Base-by-base conservation (phyloP, 345 rosid genomes). In the Pseudoturritis turrita region DNA sequence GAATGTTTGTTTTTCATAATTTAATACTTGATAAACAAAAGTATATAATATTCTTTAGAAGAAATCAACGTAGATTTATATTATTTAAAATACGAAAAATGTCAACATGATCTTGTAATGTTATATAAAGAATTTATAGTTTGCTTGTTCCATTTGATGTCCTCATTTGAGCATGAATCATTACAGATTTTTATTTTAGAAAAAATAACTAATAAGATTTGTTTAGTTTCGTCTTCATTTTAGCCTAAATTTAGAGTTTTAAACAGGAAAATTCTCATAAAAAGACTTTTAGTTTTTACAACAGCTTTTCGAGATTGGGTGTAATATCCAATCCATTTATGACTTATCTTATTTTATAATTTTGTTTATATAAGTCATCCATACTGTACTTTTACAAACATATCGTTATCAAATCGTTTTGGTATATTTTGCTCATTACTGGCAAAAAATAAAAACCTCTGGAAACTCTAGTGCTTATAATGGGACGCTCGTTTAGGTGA, bases 401-500 rank as follows among this genome's bases (percentile, higher is more conserved):
- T 7, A 21, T 41, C 33, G 46, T 33, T n/a, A 14, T 56, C 49
- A 47, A 70, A 58, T 36, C 19, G 39, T 35, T 21, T 59, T 47
- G 37, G 14, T 23, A 69, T 33, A 23, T 22, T 10, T 45, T 10
- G 36, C 5, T 45, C 6, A 44, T 6, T 33, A 31, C 55, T 28
- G 46, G 73, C 64, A 14, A n/a, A 21, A 11, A 8, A n/a, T n/a
- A n/a, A n/a, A 6, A 14, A 3, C 11, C 21, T 55, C 23, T 50
- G 14, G 29, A 72, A 72, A 52, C 46, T 71, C n/a, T 13, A 49
- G 52, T 71, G 10, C 51, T 15, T 52, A 17, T 72, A 72, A 54
- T 63, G 77, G 77, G 64, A 54, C 70, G 70, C 77, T 72, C 77
- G 77, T 72, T 52, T 50, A n/a, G 70, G 22, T 50, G 10, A 64